A percentile compares a stretch with the other conserved stretches of the same genome.
phyloP scores from a whole-genome alignment of 2,329 filamentous ascomycete genomes.

The Fusarium floridanum region DNA sequence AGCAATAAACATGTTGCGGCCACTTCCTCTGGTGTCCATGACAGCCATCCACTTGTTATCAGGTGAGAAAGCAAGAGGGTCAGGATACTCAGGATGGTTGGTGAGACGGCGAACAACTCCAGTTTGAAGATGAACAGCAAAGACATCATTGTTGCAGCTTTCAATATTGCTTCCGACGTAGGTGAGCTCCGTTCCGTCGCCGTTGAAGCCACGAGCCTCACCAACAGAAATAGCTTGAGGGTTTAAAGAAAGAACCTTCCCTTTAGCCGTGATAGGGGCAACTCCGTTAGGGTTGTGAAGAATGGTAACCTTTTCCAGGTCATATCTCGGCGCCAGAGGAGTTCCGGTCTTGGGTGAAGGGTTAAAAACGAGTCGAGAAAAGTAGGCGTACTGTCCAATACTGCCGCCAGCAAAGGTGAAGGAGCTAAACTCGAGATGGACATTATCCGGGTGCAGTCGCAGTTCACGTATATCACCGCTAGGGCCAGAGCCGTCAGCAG shows the following conservation, averaged over 20 bases:
- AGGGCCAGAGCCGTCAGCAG: constrained; percentile 44
- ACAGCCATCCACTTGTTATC: constrained; percentile 59
- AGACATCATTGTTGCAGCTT: constrained; percentile 61
- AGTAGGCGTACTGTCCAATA: constrained; percentile 49
- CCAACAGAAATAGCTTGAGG: constrained; percentile 46
- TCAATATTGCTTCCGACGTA: constrained; percentile 57
- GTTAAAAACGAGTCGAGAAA: constrained; percentile 57
- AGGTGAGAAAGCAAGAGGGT: constrained; percentile 57
- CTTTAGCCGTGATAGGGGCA: neutral
- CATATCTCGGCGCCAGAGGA: constrained; percentile 52
- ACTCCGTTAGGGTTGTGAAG: constrained; percentile 46
- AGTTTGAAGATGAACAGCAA: constrained; percentile 55
- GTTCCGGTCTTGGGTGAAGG: constrained; percentile 46
- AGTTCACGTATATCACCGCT: constrained; percentile 56
- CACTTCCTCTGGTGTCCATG: no score
- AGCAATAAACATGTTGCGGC: no score
- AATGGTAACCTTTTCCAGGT: constrained; percentile 54
- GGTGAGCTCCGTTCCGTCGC: constrained; percentile 54
- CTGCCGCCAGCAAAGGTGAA: constrained; percentile 40
- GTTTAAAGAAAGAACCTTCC: neutral
- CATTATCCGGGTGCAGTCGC: constrained; percentile 60
- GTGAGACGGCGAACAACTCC: constrained; percentile 58
- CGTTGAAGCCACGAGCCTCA: constrained; percentile 60
- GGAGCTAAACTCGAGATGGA: constrained; percentile 58
- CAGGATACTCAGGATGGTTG: constrained; percentile 58